These are phyloP conservation scores for Coemansia sp. DNA, from an alignment of 192 early-diverging fungal species.

Conservation along the genomic window DNA sequence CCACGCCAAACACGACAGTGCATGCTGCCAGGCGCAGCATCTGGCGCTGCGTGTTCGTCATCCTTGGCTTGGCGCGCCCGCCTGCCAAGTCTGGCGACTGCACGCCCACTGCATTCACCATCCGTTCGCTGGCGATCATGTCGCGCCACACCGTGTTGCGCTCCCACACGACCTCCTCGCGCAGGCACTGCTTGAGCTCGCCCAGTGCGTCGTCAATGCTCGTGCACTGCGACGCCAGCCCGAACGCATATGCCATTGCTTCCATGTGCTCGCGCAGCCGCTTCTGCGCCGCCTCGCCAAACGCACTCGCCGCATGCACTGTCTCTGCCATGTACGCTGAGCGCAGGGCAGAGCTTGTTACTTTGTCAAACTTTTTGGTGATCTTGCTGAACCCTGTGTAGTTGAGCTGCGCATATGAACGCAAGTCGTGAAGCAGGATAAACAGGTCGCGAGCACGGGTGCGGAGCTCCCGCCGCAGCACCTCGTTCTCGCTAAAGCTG, in stretches of 20 bases:
- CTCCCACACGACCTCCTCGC: constrained; percentile 93
- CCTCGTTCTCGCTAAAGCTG: constrained; percentile 22
- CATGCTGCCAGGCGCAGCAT: constrained; percentile 54
- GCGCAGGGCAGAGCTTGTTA: constrained; percentile 75
- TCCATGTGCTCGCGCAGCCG: constrained; percentile 65
- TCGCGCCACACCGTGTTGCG: constrained; percentile 98
- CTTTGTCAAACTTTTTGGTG: constrained; percentile 97
- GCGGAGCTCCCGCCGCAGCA: constrained; percentile 42
- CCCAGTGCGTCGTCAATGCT: constrained; percentile 64
- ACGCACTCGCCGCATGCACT: constrained; percentile 70
- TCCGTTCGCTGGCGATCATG: constrained; percentile 89
- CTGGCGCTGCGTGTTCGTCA: constrained; percentile 55
- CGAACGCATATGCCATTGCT: constrained; percentile 28
- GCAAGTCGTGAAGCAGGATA: constrained; percentile 80
- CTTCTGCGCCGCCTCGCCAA: constrained; percentile 63
- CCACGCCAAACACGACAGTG: constrained; percentile 59
- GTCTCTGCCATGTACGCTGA: constrained; percentile 64
- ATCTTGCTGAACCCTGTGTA: constrained; percentile 92
- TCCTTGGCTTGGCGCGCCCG: constrained; percentile 44
- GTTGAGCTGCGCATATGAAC: constrained; percentile 87
- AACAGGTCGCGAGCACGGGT: constrained; percentile 70
- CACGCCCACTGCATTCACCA: constrained; percentile 71
- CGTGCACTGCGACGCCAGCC: constrained; percentile 22
- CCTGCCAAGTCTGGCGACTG: constrained; percentile 51
- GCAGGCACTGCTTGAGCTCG: constrained; percentile 77